Percentiles rank a stretch among this genome's conserved stretches.
Conservation (phyloP, 2,329 filamentous ascomycete species). For the Penicillium sp. region DNA sequence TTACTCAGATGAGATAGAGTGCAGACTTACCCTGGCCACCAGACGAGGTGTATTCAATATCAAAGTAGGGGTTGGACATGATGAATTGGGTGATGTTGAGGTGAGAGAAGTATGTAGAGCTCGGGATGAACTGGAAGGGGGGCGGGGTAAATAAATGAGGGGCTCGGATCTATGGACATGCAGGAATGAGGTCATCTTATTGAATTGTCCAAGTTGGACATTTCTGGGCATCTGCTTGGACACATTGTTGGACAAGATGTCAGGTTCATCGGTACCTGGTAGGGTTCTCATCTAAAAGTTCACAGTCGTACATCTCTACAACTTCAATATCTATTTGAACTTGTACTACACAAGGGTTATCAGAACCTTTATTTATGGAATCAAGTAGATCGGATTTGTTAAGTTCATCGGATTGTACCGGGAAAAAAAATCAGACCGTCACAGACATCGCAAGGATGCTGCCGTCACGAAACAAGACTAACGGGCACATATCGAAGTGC, state of each 20-base stretch:
- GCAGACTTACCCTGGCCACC: background rate
- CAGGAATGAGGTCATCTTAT: background rate
- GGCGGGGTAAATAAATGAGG: background rate
- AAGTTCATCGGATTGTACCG: background rate
- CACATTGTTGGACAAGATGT: background rate
- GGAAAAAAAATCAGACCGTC: background rate
- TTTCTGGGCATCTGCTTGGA: background rate
- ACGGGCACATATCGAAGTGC: background rate
- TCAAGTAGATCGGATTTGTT: background rate
- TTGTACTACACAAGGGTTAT: background rate
- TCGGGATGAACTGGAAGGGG: background rate
- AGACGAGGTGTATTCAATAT: background rate
- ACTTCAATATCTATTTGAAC: no score
- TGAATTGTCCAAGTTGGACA: background rate
- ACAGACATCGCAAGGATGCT: background rate
- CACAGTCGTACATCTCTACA: background rate
- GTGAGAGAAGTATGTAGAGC: background rate
- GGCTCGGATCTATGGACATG: background rate
- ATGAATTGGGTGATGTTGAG: background rate
- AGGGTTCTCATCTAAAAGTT: background rate
- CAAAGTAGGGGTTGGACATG: background rate
- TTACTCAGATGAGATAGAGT: no score
- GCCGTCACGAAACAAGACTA: background rate
- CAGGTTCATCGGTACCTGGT: background rate
- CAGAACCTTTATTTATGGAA: background rate